Base-by-base conservation (phyloP, 495 filamentous ascomycete species). In the Bacidia rubella region DNA sequence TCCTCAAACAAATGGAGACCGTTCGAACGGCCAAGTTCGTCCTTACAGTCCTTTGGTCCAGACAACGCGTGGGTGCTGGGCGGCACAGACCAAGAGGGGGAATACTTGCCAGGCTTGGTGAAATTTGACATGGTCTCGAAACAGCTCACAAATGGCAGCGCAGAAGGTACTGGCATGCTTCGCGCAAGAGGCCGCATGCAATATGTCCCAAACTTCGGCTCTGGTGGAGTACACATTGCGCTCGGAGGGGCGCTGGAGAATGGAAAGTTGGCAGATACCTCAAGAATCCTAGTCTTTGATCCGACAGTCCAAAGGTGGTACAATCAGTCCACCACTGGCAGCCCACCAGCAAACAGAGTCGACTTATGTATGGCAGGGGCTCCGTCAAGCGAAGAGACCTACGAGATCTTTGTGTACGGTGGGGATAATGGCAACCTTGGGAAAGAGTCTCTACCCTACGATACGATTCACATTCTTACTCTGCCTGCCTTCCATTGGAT, bases 401-500 rank as follows among this genome's bases (percentile, higher is more conserved):
- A 57, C 27, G 59, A 61, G 42, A 57, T 61, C 3, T 60, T 60
- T 32, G 42, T 60, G 7, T 60, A 58, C 24, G 56, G 26, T 2
- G 58, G 58, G n/a, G 52, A 41, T 32, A 51, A 57, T 19, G 32
- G 39, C 3, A 35, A 42, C 9, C 52, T 55, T 0, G 58, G 55
- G 5, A 1, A n/a, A 2, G 17, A n/a, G 1, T 19, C 55, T 17
- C 20, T 55, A 10, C 49, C 49, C 1, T 57, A 44, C 40, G 59
- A 62, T 20, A 54, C 57, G 2, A 44, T 62, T 3, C 56, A 45
- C 12, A 60, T 75, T 15, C 62, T 74, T 11, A 68, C 66, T 40
- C 52, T 75, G 1, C 72, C 71, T 0, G 70, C 69, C n/a, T 75
- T 74, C 42, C 55, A 64, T 29, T 74, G 72, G 64, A 63, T 68